Evolutionary conservation across 169 alveolate species (phyloP), one percentile per base, ranked within the genome.

Genomic region (Plasmodium fragile): DNA sequence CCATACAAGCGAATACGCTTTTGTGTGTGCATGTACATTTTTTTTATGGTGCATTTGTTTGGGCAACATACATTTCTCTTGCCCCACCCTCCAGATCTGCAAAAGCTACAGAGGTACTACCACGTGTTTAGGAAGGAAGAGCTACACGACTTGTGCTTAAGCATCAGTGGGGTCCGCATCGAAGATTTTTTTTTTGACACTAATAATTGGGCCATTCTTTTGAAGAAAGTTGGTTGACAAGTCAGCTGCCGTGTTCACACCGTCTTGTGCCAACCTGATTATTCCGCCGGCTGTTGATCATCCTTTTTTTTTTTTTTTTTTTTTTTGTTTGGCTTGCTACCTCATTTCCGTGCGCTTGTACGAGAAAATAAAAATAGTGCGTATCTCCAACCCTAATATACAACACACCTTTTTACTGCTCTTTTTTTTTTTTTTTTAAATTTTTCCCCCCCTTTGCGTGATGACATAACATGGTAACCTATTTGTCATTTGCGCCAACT

Each of bases 91-190:
- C 43, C 36, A 84, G 92, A 84, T 73, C 71, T 84, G 16, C 16
- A 96, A 93, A 95, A 92, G 77, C 53, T 95, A n/a, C 85, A 96
- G 83, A 95, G 99, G 90, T 98, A 97, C 96, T 98, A 98, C 95
- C 99, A 98, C 95, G 98, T 98, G 18, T 98, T 98, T 95, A 95
- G 94, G 79, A 84, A 97, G 92, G 99, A 98, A 55, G 99, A 98
- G 93, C 93, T 98, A 18, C 98, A 97, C 89, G 97, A 87, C 81
- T 90, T 98, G 18, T 95, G 96, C 75, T 78, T 81, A 4, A 79
- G 95, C 65, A 92, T 92, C 39, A 13, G 52, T 28, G 93, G 95
- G 3, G 92, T 95, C 43, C 59, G 81, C 16, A 92, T 95, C 16
- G 92, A 92, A 5, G 92, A 92, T 77, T 92, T 83, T 41, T 95